phyloP scores from a whole-genome alignment of 2,329 filamentous ascomycete genomes.

The Pseudovirgaria hyperparasitica region DNA sequence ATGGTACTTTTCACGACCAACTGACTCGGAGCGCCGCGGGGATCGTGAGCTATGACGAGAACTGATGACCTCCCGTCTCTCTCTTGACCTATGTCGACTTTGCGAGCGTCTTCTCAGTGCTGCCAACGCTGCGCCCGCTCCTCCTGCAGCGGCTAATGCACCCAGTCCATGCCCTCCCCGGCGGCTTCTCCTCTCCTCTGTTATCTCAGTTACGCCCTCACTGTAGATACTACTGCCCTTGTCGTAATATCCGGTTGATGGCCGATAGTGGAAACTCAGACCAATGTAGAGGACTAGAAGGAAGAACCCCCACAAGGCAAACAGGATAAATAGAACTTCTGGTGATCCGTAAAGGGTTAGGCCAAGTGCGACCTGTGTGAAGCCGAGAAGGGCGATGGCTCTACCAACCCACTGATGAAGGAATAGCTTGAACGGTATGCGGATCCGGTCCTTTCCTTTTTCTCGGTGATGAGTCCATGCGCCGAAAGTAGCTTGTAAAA shows the following conservation, averaged over 20 bases:
- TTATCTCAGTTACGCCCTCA: conserved; percentile 35
- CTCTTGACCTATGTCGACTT: conserved; percentile 24
- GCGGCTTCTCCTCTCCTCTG: conserved; percentile 27
- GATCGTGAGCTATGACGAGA: conserved; percentile 20
- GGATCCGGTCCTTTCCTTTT: conserved; percentile 38
- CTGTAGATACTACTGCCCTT: conserved; percentile 48
- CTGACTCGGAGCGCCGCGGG: conserved; percentile 13
- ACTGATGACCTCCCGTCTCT: conserved; percentile 18
- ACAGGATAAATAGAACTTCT: conserved; percentile 72
- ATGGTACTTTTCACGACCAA: conserved; percentile 31
- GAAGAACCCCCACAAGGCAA: conserved; percentile 62
- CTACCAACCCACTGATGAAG: conserved; percentile 85
- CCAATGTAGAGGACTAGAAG: conserved; percentile 68
- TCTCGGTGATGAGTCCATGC: conserved; percentile 46
- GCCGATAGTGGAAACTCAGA: conserved; percentile 57
- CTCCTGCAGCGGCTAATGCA: conserved; percentile 40
- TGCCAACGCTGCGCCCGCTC: conserved; percentile 45
- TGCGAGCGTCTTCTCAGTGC: conserved; percentile 33
- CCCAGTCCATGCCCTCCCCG: conserved; percentile 27
- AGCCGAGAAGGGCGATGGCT: conserved; percentile 63
- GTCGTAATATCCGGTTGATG: conserved; percentile 40
- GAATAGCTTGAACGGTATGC: conserved; percentile 47
- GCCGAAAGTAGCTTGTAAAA: conserved; percentile 60
- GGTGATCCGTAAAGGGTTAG: conserved; percentile 89
- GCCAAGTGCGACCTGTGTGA: conserved; percentile 78